Percentiles rank a stretch among this genome's conserved stretches.
These are phyloP conservation scores for Bonia amplexicaulis DNA, from an alignment of 176 grass and related monocot species.

Conservation along the genomic window DNA sequence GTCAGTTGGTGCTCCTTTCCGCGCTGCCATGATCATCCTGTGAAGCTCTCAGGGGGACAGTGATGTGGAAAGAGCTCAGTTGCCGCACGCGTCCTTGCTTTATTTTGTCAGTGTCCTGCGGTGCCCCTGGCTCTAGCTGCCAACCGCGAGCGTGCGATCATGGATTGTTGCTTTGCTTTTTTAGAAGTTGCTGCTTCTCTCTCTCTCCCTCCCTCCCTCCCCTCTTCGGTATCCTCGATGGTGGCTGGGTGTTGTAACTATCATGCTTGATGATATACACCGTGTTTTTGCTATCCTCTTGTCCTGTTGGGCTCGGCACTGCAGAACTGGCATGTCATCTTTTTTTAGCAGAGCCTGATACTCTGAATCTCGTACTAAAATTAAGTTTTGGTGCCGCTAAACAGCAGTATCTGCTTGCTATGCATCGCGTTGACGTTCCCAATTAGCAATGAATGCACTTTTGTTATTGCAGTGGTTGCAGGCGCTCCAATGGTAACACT, in stretches of 20 bases:
- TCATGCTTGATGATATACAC: conserved; percentile 44
- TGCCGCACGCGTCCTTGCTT: conserved; percentile 1
- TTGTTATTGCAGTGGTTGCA: not conserved
- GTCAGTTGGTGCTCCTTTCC: conserved; percentile 12
- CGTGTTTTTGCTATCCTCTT: conserved; percentile 16
- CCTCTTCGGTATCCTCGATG: not conserved
- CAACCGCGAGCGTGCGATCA: not conserved
- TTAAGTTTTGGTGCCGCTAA: no score
- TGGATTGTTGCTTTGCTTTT: conserved; percentile 35
- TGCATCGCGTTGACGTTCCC: no score
- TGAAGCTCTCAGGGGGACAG: conserved; percentile 3
- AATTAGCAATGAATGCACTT: not conserved
- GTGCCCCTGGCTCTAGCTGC: not conserved
- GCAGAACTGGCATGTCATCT: not conserved
- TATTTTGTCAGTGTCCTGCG: not conserved
- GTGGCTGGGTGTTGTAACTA: conserved; percentile 34
- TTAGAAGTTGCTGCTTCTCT: not conserved
- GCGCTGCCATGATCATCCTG: conserved; percentile 21
- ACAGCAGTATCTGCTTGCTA: no score
- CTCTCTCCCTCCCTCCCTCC: not conserved
- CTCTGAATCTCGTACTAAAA: not conserved
- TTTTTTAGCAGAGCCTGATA: not conserved
- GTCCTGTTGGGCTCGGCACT: not conserved
- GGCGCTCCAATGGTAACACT: not conserved
- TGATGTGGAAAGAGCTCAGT: conserved; percentile 7